Evolutionary conservation across 495 filamentous ascomycete species (phyloP), one percentile per base, ranked within the genome.

Genomic region (Xylaria flabelliformis): DNA sequence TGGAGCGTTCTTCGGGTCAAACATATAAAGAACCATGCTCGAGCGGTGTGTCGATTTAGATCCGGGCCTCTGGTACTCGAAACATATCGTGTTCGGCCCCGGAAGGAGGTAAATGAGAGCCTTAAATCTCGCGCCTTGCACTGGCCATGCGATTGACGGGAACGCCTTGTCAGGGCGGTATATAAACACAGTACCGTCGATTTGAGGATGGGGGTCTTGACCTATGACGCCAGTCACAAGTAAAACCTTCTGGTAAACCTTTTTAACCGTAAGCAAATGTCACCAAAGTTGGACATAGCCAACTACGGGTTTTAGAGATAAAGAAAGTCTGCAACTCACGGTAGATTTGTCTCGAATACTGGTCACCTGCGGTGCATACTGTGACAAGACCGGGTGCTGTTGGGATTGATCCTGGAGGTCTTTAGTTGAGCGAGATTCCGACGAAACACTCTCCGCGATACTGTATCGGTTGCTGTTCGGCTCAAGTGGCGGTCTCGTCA

Each of bases 231-330:
- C 94, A 71, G 90, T 90, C 26, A 97, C 85, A 44, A 95, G 86
- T 7, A 98, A 84, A 17, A 96, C 88, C 77, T 97, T 97, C 83
- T 98, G 94, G 77, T 96, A 91, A 32, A 95, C 93, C 94, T 97
- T 59, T 67, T 26, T 29, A 46, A 41, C 24, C 19, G 64, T 79
- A 64, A 78, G 78, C 42, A 51, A 41, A 21, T 39, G 26, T 34
- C 63, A 41, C 26, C 4, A 56, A 34, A 77, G 71, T 13, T 53
- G 63, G 63, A 19, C 56, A 56, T 2, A 39, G 7, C 51, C 48
- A 36, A 42, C 42, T n/a, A 36, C 10, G 7, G n/a, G 36, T 67
- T 17, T 15, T 4, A n/a, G 10, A 8, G 46, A 17, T 39, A 50
- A n/a, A 21, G 19, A 34, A 63, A 67, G 69, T 39, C 32, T 74